Base-by-base conservation (phyloP, 2,329 filamentous ascomycete genomes). In the Trichoderma cornu-damae region DNA sequence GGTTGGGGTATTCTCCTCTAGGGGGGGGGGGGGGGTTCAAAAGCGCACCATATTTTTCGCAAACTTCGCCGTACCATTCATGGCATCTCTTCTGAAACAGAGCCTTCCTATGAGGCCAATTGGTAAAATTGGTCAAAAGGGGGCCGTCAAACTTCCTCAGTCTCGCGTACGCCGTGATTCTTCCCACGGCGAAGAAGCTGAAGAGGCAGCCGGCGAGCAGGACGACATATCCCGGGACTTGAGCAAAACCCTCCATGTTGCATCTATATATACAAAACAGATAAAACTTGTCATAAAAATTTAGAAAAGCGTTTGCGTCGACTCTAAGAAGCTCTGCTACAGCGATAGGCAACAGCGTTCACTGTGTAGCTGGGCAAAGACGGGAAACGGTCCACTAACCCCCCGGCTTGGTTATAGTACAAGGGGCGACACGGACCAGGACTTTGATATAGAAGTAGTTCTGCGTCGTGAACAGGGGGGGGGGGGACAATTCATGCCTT, bases 21-120 rank as follows among this genome's bases (percentile, higher is more conserved):
- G 8, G 3, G 9, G 18, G 14, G 18, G 4, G 24, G 37, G 40
- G 6, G 6, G n/a, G 24, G 24, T 6, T 28, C 24, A 44, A n/a
- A 26, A 28, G 44, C 59, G 52, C n/a, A 62, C 62, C 64, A 35
- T 73, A 64, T 59, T 64, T 66, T 20, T 63, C 59, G 18, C 60
- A 67, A 32, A 65, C 48, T 11, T 64, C 59, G 3, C 59, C 60
- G 35, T 70, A 69, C 62, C 62, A 70, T 32, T 63, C 59, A 18
- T 69, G 66, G 18, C 54, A 61, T 1, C 60, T 58, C 8, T 59
- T 44, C 7, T 49, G 47, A 2, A 67, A 38, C 30, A 69, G 59
- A 1, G 65, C 67, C 35, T 44, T 59, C 22, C 62, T 63, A 35
- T 70, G 68, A 11, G 66, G 63, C 28, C 60, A 57, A 40, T 65